phyloP scores from a whole-genome alignment of 768 basidiomycete genomes.

The Hemileccinum impolitum region DNA sequence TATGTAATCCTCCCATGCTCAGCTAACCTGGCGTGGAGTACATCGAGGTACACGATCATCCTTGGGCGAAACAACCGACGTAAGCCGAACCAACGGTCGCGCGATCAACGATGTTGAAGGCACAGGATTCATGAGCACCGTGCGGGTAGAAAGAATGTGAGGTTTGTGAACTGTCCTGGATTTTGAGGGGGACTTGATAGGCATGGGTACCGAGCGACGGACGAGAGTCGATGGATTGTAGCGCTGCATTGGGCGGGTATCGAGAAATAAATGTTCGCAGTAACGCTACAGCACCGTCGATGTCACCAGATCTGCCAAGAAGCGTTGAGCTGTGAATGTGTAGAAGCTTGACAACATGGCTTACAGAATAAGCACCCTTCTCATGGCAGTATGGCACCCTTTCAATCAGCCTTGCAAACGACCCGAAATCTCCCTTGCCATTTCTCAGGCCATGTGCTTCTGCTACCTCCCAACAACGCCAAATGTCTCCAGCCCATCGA shows the following conservation, averaged over 20 bases:
- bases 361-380: conserved; percentile 62
- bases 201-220: background rate
- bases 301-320: conserved; percentile 41
- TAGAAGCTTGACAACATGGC: conserved; percentile 24
- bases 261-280: conserved; percentile 58
- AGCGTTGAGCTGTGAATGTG: background rate
- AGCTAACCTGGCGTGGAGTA: conserved; percentile 75
- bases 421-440: conserved; percentile 18
- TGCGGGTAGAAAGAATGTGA: conserved; percentile 56
- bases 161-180: conserved; percentile 33
- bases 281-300: conserved; percentile 51
- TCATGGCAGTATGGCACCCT: conserved; percentile 64
- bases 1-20: conserved; percentile 39
- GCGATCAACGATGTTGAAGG: conserved; percentile 26
- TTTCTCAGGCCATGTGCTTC: conserved; percentile 39
- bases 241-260: conserved; percentile 60
- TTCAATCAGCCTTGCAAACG: conserved; percentile 56
- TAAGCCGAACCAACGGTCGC: conserved; percentile 71
- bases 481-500: conserved; percentile 57
- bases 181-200: conserved; percentile 1
- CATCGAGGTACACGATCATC: conserved; percentile 81
- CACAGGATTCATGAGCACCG: conserved; percentile 38
- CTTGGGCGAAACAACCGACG: conserved; percentile 51
- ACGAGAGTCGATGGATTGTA: conserved; percentile 28
- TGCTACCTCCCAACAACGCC: conserved; percentile 57